These are phyloP conservation scores for Chlorella variabilis DNA, from an alignment of 163 green algal genomes.

Conservation along the genomic window DNA sequence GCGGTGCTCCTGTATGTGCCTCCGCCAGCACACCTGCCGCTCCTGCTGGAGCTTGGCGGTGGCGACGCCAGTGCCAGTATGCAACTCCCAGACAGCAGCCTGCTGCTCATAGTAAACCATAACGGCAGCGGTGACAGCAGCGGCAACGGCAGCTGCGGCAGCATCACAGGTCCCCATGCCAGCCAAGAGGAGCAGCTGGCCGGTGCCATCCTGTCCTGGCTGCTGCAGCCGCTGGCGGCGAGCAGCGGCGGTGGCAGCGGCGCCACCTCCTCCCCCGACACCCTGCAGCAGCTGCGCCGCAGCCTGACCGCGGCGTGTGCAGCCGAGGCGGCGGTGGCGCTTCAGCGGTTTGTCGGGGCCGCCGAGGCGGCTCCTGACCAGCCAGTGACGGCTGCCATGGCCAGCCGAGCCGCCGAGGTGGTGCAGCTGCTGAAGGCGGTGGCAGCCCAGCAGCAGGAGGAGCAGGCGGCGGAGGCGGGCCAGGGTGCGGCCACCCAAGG, in stretches of 20 bases:
- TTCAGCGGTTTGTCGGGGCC: not conserved
- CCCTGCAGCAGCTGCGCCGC: not conserved
- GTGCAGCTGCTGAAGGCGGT: conserved; percentile 3
- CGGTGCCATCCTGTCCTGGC: not conserved
- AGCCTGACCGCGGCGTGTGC: not conserved
- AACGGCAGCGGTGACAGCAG: not conserved
- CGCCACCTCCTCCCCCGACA: not conserved
- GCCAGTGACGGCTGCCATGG: not conserved
- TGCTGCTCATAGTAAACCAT: conserved; percentile 8
- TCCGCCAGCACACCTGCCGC: not conserved
- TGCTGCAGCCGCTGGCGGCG: conserved; percentile 1
- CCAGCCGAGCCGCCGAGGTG: not conserved
- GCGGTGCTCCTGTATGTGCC: not conserved
- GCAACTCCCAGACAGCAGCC: not conserved
- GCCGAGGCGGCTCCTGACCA: not conserved
- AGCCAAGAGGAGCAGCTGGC: not conserved
- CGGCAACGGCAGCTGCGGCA: not conserved
- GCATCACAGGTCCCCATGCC: no score
- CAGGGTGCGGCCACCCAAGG: not conserved
- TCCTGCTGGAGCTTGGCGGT: conserved; percentile 4
- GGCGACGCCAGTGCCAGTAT: not conserved
- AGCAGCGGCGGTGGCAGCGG: not conserved
- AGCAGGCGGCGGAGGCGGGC: not conserved
- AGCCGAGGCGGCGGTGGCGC: not conserved
- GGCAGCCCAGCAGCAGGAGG: not conserved